Evolutionary conservation across 768 basidiomycete genomes (phyloP).

Genomic region (Megacollybia marginata): DNA sequence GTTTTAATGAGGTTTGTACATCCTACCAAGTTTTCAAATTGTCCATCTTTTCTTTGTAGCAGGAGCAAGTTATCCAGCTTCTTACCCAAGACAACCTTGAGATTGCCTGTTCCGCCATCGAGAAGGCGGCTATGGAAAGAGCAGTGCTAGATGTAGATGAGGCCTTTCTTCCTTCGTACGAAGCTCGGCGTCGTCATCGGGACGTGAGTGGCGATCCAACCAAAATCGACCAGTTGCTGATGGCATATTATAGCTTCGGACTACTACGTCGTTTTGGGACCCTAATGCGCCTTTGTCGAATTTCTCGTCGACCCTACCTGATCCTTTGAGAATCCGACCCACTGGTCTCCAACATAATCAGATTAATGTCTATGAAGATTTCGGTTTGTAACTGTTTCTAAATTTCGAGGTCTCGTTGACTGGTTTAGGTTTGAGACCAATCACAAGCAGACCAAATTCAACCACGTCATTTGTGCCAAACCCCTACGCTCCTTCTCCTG

Average conservation of each 20-base stretch:
- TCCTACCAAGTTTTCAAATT: slow-evolving; percentile 3
- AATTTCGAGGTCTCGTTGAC: slow-evolving; percentile 5
- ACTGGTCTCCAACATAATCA: slow-evolving; percentile 80
- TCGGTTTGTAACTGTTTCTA: slow-evolving; percentile 41
- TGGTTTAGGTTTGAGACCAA: slow-evolving; percentile 54
- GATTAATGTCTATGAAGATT: slow-evolving; percentile 90
- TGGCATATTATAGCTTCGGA: slow-evolving; percentile 41
- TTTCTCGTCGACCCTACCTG: slow-evolving; percentile 71
- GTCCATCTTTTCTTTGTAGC: slow-evolving; percentile 35
- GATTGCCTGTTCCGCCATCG: slow-evolving; percentile 87
- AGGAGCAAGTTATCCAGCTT: slow-evolving; percentile 72
- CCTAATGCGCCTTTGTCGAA: slow-evolving; percentile 62
- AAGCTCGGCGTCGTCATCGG: slow-evolving; percentile 76
- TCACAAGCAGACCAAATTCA: slow-evolving; percentile 63
- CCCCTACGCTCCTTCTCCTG: slow-evolving; percentile 56
- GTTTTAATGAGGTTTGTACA: slow-evolving; percentile 70
- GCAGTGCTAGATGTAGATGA: slow-evolving; percentile 92
- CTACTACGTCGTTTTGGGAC: slow-evolving; percentile 84
- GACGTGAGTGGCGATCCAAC: slow-evolving; percentile 43
- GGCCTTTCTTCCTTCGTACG: slow-evolving; percentile 74
- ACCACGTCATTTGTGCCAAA: slow-evolving; percentile 53
- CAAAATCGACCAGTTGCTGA: background rate
- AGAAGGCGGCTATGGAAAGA: slow-evolving; percentile 96
- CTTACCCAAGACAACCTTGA: slow-evolving; percentile 92
- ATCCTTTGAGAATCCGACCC: slow-evolving; percentile 79